phyloP scores from a whole-genome alignment of 352 stramenopile genomes.

The Phytopythium sindhum region DNA sequence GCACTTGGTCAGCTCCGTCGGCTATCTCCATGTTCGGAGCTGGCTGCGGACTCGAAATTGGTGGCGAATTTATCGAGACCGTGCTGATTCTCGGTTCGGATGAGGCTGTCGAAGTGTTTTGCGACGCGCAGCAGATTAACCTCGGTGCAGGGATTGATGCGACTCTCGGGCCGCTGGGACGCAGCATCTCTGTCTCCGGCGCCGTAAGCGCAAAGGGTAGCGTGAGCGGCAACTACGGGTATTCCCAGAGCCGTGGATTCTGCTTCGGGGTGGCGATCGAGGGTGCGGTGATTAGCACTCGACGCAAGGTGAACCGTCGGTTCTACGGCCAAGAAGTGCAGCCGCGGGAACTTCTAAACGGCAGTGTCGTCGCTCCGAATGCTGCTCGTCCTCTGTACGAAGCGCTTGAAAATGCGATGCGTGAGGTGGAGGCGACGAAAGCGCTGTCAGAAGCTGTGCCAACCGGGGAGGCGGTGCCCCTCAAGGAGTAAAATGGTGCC shows the following conservation, averaged over 20 bases:
- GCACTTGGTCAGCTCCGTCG: slow-evolving; percentile 84
- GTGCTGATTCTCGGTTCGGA: slow-evolving; percentile 90
- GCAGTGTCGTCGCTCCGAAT: slow-evolving; percentile 33
- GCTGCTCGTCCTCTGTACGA: slow-evolving; percentile 52
- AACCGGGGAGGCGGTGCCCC: background rate
- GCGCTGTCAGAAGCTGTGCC: background rate
- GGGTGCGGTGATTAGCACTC: slow-evolving; percentile 79
- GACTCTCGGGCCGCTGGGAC: slow-evolving; percentile 79
- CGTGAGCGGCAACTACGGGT: slow-evolving; percentile 88
- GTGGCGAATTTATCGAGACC: slow-evolving; percentile 89
- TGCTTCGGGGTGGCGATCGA: slow-evolving; percentile 89
- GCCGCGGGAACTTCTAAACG: slow-evolving; percentile 40
- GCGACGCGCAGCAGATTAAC: slow-evolving; percentile 72
- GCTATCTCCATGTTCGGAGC: slow-evolving; percentile 86
- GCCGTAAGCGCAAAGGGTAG: slow-evolving; percentile 43
- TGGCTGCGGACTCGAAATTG: slow-evolving; percentile 75
- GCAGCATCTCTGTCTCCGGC: slow-evolving; percentile 57
- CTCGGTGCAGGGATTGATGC: slow-evolving; percentile 86
- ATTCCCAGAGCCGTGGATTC: slow-evolving; percentile 86
- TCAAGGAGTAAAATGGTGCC: background rate
- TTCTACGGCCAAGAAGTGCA: slow-evolving; percentile 83
- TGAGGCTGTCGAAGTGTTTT: slow-evolving; percentile 82
- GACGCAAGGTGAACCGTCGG: slow-evolving; percentile 87
- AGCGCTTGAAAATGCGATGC: slow-evolving; percentile 46
- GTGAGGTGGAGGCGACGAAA: slow-evolving; percentile 11